These are phyloP conservation scores for Lactifluus rugatus DNA, from an alignment of 768 basidiomycete genomes.

Conservation along the genomic window DNA sequence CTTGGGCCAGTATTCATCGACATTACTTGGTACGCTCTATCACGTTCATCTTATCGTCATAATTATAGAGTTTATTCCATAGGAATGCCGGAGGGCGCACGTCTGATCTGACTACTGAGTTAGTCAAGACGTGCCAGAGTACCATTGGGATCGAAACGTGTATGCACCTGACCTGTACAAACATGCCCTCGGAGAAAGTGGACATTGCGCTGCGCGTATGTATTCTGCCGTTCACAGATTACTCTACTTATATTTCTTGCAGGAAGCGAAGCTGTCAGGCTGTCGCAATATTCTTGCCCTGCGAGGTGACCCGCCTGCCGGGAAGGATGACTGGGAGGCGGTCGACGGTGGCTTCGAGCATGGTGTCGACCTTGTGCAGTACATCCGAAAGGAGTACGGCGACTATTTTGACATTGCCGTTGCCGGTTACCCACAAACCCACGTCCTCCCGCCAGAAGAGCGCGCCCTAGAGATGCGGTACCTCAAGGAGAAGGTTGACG, in stretches of 20 bases:
- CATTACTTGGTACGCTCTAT: conserved; percentile 69
- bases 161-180: conserved; percentile 98
- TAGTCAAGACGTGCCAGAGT: conserved; percentile 91
- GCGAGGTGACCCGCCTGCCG: conserved; percentile 84
- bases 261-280: conserved; percentile 86
- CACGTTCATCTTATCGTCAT: conserved; percentile 1
- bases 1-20: conserved; percentile 97
- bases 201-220: conserved; percentile 77
- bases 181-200: conserved; percentile 95
- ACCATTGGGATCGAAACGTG: conserved; percentile 93
- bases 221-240: background rate
- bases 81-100: conserved; percentile 98
- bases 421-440: conserved; percentile 84
- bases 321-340: conserved; percentile 86
- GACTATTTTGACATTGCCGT: conserved; percentile 96
- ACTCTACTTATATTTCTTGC: conserved; percentile 9
- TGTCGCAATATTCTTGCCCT: conserved; percentile 91
- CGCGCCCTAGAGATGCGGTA: conserved; percentile 69
- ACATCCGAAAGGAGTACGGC: conserved; percentile 73
- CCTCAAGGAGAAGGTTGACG: conserved; percentile 87
- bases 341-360: conserved; percentile 85
- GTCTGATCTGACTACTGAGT: conserved; percentile 85
- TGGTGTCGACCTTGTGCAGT: conserved; percentile 84
- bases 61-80: conserved; percentile 8
- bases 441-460: conserved; percentile 62